Conservation (phyloP, 2,329 filamentous ascomycete species). For the Fusarium torreyae region DNA sequence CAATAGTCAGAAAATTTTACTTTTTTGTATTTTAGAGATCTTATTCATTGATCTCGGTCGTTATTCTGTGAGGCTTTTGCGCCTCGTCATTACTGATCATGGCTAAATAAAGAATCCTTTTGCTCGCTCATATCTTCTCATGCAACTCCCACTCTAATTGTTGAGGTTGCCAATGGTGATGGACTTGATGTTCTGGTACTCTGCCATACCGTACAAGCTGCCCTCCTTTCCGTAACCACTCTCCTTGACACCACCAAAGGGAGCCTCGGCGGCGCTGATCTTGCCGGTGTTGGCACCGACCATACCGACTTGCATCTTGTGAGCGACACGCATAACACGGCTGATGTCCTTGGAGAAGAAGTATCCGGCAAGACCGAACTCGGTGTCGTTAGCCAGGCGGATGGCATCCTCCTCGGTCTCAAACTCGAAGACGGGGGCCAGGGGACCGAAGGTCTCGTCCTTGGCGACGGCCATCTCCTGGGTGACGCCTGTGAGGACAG, state of each 20-base stretch:
- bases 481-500: conserved; percentile 73
- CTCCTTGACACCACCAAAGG: conserved; percentile 57
- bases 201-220: conserved; percentile 62
- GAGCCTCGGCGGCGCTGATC: conserved; percentile 54
- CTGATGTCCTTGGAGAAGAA: conserved; percentile 55
- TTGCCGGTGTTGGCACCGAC: conserved; percentile 66
- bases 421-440: conserved; percentile 52
- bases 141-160: conserved; percentile 26
- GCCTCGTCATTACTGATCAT: conserved; percentile 48
- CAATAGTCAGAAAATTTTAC: conserved; percentile 15
- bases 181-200: conserved; percentile 65
- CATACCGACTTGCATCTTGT: conserved; percentile 76
- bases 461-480: conserved; percentile 50
- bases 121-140: conserved; percentile 13
- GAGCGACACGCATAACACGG: conserved; percentile 62
- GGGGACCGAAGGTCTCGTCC: conserved; percentile 55
- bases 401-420: conserved; percentile 58
- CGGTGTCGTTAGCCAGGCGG: conserved; percentile 57
- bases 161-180: conserved; percentile 54
- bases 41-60: conserved; percentile 7
- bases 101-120: conserved; percentile 42
- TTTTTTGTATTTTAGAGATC: conserved; percentile 22
- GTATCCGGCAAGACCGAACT: conserved; percentile 57
- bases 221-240: conserved; percentile 57
- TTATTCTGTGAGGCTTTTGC: conserved; percentile 31